Conservation (phyloP, 352 stramenopile species). For the Phytophthora ohioensis region DNA sequence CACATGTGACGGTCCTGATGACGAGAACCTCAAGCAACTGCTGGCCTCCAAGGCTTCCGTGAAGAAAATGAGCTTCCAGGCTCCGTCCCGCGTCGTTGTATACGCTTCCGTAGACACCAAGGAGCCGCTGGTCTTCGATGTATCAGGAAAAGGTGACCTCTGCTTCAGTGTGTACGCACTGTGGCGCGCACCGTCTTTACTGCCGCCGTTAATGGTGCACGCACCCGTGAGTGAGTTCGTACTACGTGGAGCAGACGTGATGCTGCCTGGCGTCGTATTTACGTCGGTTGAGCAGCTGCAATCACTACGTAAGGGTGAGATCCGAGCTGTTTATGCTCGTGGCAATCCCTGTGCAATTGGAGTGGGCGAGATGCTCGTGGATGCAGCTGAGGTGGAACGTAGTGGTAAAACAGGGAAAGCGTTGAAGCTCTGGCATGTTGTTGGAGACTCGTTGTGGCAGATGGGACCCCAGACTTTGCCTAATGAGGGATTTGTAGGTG, state of each 20-base stretch:
- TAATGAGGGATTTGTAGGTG: slow-evolving; percentile 68
- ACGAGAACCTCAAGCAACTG: slow-evolving; percentile 48
- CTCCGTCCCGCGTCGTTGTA: slow-evolving; percentile 76
- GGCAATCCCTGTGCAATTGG: slow-evolving; percentile 83
- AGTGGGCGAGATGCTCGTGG: slow-evolving; percentile 80
- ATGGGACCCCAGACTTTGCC: slow-evolving; percentile 74
- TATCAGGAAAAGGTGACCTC: slow-evolving; percentile 73
- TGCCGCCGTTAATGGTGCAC: slow-evolving; percentile 74
- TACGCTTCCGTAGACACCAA: slow-evolving; percentile 65
- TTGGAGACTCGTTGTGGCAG: slow-evolving; percentile 81
- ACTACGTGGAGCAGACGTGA: slow-evolving; percentile 82
- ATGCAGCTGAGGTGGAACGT: slow-evolving; percentile 59
- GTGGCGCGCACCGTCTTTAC: slow-evolving; percentile 56
- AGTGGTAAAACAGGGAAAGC: slow-evolving; percentile 75
- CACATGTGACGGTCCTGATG: slow-evolving; percentile 45
- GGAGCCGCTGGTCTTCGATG: slow-evolving; percentile 80
- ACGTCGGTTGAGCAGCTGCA: slow-evolving; percentile 57
- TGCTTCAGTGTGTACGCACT: slow-evolving; percentile 77
- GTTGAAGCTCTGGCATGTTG: slow-evolving; percentile 73
- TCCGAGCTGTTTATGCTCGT: slow-evolving; percentile 73
- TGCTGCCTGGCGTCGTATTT: slow-evolving; percentile 86
- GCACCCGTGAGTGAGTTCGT: slow-evolving; percentile 85
- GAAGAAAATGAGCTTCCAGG: slow-evolving; percentile 84
- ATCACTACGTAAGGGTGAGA: slow-evolving; percentile 67
- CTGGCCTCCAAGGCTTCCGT: slow-evolving; percentile 59